phyloP scores from a whole-genome alignment of 2,329 filamentous ascomycete species.

The Drechslerella dactyloides region DNA sequence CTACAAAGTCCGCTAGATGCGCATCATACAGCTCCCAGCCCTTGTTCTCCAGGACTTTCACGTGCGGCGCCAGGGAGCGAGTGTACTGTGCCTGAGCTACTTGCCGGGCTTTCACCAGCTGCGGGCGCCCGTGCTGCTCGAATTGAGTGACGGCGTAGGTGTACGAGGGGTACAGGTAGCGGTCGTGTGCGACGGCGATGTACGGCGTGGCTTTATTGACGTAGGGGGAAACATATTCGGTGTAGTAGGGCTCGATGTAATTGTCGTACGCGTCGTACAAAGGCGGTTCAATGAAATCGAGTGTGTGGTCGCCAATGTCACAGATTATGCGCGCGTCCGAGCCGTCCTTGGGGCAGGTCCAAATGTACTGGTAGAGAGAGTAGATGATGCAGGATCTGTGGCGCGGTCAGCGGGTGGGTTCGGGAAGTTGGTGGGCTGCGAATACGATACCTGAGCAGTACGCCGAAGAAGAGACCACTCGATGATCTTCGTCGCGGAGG shows the following conservation, averaged over 20 bases:
- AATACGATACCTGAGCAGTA: constrained; percentile 15
- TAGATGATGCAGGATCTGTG: constrained; percentile 38
- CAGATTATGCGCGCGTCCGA: constrained; percentile 74
- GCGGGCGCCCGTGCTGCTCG: constrained; percentile 78
- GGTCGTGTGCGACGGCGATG: constrained; percentile 68
- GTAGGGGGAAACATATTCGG: constrained; percentile 70
- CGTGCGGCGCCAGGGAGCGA: constrained; percentile 48
- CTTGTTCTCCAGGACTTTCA: constrained; percentile 40
- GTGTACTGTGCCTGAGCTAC: constrained; percentile 56
- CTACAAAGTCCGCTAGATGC: constrained; percentile 75
- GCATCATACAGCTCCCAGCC: constrained; percentile 72
- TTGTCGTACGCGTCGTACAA: constrained; percentile 82
- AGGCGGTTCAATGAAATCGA: constrained; percentile 72
- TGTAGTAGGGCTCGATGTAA: constrained; percentile 83
- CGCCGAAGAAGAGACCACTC: constrained; percentile 28
- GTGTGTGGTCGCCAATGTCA: constrained; percentile 76
- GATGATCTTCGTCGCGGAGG: constrained; percentile 31
- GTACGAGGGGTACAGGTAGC: constrained; percentile 62
- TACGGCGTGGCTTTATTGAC: constrained; percentile 68
- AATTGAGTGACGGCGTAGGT: constrained; percentile 69
- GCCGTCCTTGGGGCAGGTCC: constrained; percentile 52
- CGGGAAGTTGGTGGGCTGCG: background rate
- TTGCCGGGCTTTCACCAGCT: constrained; percentile 70
- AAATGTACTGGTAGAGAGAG: constrained; percentile 46
- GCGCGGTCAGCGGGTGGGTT: background rate